phyloP scores from a whole-genome alignment of 768 basidiomycete genomes.

The Trametes cubensis region DNA sequence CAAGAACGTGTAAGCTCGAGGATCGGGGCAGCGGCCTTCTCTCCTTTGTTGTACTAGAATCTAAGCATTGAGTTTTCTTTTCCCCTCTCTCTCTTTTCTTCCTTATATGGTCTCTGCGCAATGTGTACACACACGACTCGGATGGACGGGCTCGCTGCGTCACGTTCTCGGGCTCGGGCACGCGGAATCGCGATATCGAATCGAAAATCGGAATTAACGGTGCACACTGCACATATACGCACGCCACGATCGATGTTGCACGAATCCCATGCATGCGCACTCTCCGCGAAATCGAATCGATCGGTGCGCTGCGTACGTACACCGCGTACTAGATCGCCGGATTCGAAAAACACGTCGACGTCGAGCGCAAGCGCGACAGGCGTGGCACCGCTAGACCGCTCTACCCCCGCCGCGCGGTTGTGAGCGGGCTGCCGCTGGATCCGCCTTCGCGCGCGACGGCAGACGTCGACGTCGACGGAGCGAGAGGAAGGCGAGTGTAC shows the following conservation, averaged over 20 bases:
- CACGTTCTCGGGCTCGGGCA: too few species aligned
- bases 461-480: neutral
- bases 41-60: constrained; percentile 21
- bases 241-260: too few species aligned
- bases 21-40: constrained; percentile 9
- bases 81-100: neutral
- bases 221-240: too few species aligned
- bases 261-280: neutral
- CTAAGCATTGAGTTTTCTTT: constrained; percentile 1
- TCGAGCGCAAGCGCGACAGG: neutral
- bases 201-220: too few species aligned
- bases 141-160: too few species aligned
- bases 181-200: neutral
- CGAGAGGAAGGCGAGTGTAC: neutral
- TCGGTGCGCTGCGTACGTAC: neutral
- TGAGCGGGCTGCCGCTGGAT: constrained; percentile 2
- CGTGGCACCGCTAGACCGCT: constrained; percentile 8
- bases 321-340: neutral
- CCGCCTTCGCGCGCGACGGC: neutral
- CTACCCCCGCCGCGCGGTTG: constrained; percentile 24
- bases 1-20: constrained; percentile 32
- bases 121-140: too few species aligned
- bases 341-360: neutral
- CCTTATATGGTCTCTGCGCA: too few species aligned
- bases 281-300: neutral